Percentiles rank a stretch among this genome's conserved stretches.
Evolutionary conservation across 2,329 filamentous ascomycete species (phyloP).

Genomic region (Verruconis gallopava): DNA sequence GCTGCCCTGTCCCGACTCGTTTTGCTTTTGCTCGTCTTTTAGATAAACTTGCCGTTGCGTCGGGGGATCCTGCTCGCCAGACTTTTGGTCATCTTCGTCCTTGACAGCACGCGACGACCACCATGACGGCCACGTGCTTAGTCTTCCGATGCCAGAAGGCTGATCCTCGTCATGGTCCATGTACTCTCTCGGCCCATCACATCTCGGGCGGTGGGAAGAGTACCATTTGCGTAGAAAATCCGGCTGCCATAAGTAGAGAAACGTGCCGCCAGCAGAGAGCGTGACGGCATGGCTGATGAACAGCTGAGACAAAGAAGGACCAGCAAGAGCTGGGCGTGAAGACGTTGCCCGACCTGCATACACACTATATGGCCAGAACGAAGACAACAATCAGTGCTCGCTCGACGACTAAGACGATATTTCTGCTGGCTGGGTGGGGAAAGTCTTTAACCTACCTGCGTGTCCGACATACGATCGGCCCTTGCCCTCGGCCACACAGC

Average conservation of each 20-base stretch:
- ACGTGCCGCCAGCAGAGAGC: not conserved
- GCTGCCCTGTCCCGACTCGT: not conserved
- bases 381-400: too few relatives aligned
- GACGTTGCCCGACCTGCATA: too few relatives aligned
- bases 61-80: slow-evolving; percentile 8
- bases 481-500: too few relatives aligned
- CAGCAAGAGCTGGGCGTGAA: too few relatives aligned
- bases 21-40: not conserved
- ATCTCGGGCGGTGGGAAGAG: not conserved
- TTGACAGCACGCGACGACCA: not conserved
- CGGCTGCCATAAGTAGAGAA: not conserved
- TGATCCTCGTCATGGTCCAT: not conserved
- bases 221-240: not conserved
- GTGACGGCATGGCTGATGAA: not conserved
- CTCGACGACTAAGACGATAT: too few relatives aligned
- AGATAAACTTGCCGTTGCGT: slow-evolving; percentile 3
- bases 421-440: too few relatives aligned
- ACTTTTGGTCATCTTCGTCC: slow-evolving; percentile 5
- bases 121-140: not conserved
- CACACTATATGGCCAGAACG: too few relatives aligned
- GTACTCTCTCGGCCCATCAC: not conserved
- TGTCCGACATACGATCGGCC: too few relatives aligned
- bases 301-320: too few relatives aligned
- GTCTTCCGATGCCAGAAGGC: not conserved
- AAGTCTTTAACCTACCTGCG: too few relatives aligned